Base-by-base conservation (phyloP, 2,329 filamentous ascomycete genomes). In the Juglanconis oblonga region DNA sequence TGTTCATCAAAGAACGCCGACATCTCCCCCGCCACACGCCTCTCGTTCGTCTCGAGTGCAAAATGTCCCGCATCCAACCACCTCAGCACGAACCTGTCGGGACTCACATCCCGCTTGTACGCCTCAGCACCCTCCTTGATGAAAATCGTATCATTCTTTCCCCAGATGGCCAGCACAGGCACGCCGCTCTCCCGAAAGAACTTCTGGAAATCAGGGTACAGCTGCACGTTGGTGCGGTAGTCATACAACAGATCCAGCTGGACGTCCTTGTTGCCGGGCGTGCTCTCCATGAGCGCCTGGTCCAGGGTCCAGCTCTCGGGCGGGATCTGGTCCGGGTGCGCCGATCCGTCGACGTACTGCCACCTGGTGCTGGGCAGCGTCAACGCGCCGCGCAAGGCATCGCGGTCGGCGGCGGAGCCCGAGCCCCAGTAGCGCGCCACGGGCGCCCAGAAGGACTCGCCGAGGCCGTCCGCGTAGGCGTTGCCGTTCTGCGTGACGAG, bases 401-500 rank as follows among this genome's bases (percentile, higher is more conserved):
- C 66, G 29, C 78, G 74, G 51, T 78, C 70, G 9, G 69, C 65
- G 4, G 67, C 60, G 11, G 69, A 67, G 13, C 72, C 67, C 1
- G 71, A 65, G 3, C 62, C 72, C 82, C 81, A 85, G 60, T 79
- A 76, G 33, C 72, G 68, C 53, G 72, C 66, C 33, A 84, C 63
- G 0, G 79, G 77, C 4, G 72, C 73, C 81, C 82, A 85, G 70
- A 84, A 81, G 1, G 70, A 67, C 24, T 68, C 65, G 13, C 77
- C 77, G 5, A 87, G 72, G 3, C 84, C 85, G 64, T 84, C 82
- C 4, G 66, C 72, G 65, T 87, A 87, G 13, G 84, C 83, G 64
- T 87, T 88, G 45, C 83, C 85, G 66, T 86, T 87, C 65, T 87
- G 84, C 3, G 77, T 74, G 58, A 87, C 75, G 63, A 87, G 81